These are phyloP conservation scores for Leptodermis oblonga DNA, from an alignment of 257 asterid genomes.

Conservation along the genomic window DNA sequence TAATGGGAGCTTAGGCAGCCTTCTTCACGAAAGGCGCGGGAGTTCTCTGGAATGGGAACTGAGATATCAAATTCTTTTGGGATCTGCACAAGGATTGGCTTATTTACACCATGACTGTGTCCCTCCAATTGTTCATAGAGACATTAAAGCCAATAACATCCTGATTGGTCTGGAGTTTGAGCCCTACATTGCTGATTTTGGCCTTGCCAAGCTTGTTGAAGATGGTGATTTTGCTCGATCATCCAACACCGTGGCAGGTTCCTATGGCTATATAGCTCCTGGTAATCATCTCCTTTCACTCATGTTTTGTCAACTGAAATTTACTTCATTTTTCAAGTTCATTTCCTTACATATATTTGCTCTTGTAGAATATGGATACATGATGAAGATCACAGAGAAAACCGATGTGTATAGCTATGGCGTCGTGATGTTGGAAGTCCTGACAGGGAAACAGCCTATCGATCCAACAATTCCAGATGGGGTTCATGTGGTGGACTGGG, in stretches of 20 bases:
- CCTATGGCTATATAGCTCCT: constrained; percentile 50
- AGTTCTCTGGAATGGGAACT: constrained; percentile 38
- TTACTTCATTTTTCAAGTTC: background rate
- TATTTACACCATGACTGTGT: constrained; percentile 49
- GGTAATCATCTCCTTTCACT: constrained; percentile 19
- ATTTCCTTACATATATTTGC: background rate
- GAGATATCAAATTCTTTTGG: constrained; percentile 38
- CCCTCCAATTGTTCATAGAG: constrained; percentile 51
- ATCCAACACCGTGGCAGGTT: constrained; percentile 43
- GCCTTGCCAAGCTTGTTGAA: constrained; percentile 47
- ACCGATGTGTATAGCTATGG: constrained; percentile 48
- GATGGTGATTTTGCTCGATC: constrained; percentile 42
- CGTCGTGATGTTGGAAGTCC: constrained; percentile 40
- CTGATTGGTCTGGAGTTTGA: constrained; percentile 46
- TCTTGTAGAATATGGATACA: constrained; percentile 39
- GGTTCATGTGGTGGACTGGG: constrained; percentile 41
- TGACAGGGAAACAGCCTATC: constrained; percentile 45
- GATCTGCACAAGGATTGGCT: constrained; percentile 42
- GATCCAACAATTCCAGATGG: constrained; percentile 53
- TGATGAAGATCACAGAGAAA: constrained; percentile 45
- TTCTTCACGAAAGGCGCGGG: constrained; percentile 40
- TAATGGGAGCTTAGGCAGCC: constrained; percentile 44
- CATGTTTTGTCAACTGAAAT: background rate
- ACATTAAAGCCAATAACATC: constrained; percentile 49
- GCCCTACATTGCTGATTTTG: constrained; percentile 49